These are phyloP conservation scores for Colletotrichum australisinense DNA, from an alignment of 2,329 filamentous ascomycete species.

Conservation along the genomic window DNA sequence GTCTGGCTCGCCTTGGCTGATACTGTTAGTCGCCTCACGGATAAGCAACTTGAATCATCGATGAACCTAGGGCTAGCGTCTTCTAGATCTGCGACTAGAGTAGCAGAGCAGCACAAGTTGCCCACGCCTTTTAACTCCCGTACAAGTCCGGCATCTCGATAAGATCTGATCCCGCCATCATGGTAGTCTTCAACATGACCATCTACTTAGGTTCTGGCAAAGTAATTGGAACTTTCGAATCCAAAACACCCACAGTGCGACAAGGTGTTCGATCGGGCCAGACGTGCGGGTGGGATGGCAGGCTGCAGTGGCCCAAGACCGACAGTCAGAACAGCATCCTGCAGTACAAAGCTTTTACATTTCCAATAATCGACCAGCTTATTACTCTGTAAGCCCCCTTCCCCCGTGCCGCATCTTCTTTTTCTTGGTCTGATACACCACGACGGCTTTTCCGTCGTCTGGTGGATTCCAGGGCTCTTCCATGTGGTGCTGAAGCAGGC, in stretches of 20 bases:
- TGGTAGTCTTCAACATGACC: too few relatives aligned
- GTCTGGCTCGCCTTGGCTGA: slow-evolving; percentile 24
- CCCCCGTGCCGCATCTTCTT: not conserved
- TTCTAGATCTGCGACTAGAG: not conserved
- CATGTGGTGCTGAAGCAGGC: slow-evolving; percentile 25
- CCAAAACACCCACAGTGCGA: slow-evolving; percentile 1
- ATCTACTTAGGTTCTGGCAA: too few relatives aligned
- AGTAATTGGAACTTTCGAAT: not conserved
- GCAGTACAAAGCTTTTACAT: slow-evolving; percentile 14
- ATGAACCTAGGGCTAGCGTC: not conserved
- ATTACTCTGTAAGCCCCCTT: not conserved
- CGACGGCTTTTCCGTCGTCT: slow-evolving; percentile 2
- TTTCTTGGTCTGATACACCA: not conserved
- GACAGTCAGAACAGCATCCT: slow-evolving; percentile 12
- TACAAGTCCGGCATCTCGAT: not conserved
- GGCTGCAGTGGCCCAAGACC: not conserved
- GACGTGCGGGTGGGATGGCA: not conserved
- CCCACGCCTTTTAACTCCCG: not conserved
- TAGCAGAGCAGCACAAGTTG: not conserved
- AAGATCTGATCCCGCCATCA: not conserved
- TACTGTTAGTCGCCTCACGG: slow-evolving; percentile 13
- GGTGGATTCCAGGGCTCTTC: slow-evolving; percentile 9
- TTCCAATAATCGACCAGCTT: not conserved
- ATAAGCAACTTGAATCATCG: slow-evolving; percentile 12
- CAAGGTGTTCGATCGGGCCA: not conserved